Evolutionary conservation across 345 rosid genomes (phyloP), one percentile per base, ranked within the genome.

Genomic region (Nasturtium officinale): DNA sequence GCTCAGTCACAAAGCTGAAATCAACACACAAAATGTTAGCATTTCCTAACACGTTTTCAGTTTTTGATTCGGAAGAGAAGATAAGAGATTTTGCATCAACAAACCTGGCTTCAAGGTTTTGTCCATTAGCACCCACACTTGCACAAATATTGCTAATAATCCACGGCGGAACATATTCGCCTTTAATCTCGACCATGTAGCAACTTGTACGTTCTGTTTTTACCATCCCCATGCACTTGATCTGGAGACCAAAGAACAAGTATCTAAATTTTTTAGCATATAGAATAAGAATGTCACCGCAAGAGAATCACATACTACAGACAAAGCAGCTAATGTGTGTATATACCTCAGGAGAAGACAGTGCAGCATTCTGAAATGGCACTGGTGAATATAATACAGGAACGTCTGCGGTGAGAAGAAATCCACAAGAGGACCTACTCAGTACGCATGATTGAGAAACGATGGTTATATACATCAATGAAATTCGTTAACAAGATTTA

Each of bases 131-230:
- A 42, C 77, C 78, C 29, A 90, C 66, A 48, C 77, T 74, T 15
- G 85, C 65, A 78, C 96, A 90, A 32, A 95, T 43, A 45, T 83
- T 86, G 84, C 85, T 84, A 43, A 89, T 67, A 46, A 90, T 90
- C 99, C 99, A 95, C 3, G 98, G 88, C 0, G 98, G 96, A 74
- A 95, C 77, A 81, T 77, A 86, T 35, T 84, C 73, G 64, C 79
- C 94, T 70, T 77, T 84, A 47, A 95, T 75, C 86, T 95, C 97
- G 47, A 92, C 71, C 71, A 86, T 81, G 77, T 75, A 82, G 77
- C 81, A 61, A 76, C 69, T 73, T 48, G 59, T 60, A 61, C 57
- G 51, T 72, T 82, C 87, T 15, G 85, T 65, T 68, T 71, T 79
- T 79, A 82, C 89, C 59, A 82, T 75, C 83, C 87, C 96, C 48